Evolutionary conservation across 352 stramenopile species (phyloP), one percentile per base, ranked within the genome.

Genomic region (Blastocystis hominis): DNA sequence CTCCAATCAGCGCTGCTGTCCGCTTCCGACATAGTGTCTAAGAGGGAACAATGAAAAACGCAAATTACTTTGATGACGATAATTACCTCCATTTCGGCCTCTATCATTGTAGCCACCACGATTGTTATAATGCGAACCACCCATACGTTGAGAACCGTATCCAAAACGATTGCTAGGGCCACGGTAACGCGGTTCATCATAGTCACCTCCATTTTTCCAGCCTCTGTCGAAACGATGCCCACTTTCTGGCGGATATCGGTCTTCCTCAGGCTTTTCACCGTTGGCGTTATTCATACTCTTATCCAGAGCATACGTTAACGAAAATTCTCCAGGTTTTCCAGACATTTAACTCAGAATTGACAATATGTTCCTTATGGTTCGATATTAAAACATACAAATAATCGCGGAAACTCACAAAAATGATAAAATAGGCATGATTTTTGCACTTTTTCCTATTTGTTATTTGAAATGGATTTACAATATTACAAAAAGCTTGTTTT

Each of bases 401-500:
- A 30, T 30, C 24, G 24, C 24, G 24, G 24, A 30, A 30, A 30
- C 24, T 30, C 24, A 30, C 24, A 30, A 30, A 30, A 30, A 30
- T 30, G 24, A 30, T 30, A 30, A 30, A 30, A 30, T 30, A 30
- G 24, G 24, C 24, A 30, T 30, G 24, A 30, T 30, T 30, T 30
- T 30, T 30, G 24, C 24, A 59, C 13, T 59, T 68, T 68, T n/a
- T 68, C 20, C 20, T 38, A 24, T 68, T 38, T 68, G 20, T 10
- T 40, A 38, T 38, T 15, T 40, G 15, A 7, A 44, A 80, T 80
- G 70, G 70, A 80, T 47, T 6, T 62, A 9, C 70, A 80, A 40
- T 80, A 80, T 36, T 80, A 80, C 30, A 80, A 80, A 30, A 50
- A 47, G 63, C 90, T 96, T 47, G 69, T 91, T 38, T 86, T 95